A percentile compares a stretch with the other conserved stretches of the same genome.
Evolutionary conservation across 129 eudicot genomes (phyloP).

Genomic region (Rutidosis leptorrhynchoides): DNA sequence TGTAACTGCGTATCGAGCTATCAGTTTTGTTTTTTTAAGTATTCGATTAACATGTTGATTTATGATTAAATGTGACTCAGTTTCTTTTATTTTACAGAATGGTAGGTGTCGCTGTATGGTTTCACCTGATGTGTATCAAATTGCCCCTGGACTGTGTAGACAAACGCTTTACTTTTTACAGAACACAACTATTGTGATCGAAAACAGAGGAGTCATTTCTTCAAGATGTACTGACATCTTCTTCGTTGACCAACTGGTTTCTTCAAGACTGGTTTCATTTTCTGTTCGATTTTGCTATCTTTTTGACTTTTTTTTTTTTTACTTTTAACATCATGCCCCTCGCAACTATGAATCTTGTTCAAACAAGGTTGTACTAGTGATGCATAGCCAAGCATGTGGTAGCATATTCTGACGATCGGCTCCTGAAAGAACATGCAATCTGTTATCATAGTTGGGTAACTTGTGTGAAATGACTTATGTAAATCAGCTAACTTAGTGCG

Average conservation of each 20-base stretch:
- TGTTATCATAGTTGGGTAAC: neutral
- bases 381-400: neutral
- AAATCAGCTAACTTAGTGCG: no score
- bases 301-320: neutral
- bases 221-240: conserved; percentile 17
- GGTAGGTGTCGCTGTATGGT: conserved; percentile 4
- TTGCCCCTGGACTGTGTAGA: conserved; percentile 6
- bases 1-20: neutral
- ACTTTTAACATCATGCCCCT: neutral
- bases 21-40: neutral
- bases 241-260: neutral
- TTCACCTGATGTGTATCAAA: conserved; percentile 4
- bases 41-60: neutral
- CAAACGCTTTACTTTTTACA: neutral
- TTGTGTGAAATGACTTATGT: neutral
- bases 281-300: neutral
- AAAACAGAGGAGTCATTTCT: conserved; percentile 14
- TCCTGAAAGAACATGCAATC: no score
- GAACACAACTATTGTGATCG: conserved; percentile 4
- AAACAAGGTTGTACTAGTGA: neutral
- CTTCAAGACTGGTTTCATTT: neutral
- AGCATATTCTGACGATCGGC: neutral
- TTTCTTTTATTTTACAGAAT: conserved; percentile 19
- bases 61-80: neutral
- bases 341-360: neutral